phyloP scores from a whole-genome alignment of 108 stramenopile species.

The Mediolabrus comicus region DNA sequence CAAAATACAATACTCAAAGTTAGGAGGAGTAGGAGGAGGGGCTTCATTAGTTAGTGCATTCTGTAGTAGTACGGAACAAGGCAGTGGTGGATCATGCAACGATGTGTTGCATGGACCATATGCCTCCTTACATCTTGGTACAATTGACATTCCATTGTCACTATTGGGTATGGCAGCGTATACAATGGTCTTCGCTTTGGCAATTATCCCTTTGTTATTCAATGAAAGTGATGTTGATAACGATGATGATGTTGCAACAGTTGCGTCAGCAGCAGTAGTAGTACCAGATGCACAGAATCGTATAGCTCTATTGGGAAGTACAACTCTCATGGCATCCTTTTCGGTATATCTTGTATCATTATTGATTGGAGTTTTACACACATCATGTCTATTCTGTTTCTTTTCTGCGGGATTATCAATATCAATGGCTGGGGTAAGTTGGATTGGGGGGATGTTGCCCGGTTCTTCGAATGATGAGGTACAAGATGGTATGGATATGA shows the following conservation, averaged over 20 bases:
- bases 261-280: slow-evolving; percentile 21
- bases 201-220: slow-evolving; percentile 45
- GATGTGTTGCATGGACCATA: slow-evolving; percentile 78
- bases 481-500: background rate
- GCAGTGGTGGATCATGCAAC: slow-evolving; percentile 21
- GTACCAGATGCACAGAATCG: slow-evolving; percentile 44
- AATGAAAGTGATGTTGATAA: slow-evolving; percentile 8
- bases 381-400: slow-evolving; percentile 83
- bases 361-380: slow-evolving; percentile 68
- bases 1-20: slow-evolving; percentile 43
- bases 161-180: slow-evolving; percentile 69
- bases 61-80: slow-evolving; percentile 3
- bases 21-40: background rate
- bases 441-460: slow-evolving; percentile 65
- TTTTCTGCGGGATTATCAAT: slow-evolving; percentile 69
- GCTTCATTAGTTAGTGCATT: slow-evolving; percentile 26
- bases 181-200: slow-evolving; percentile 44
- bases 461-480: background rate
- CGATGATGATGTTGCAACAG: slow-evolving; percentile 11
- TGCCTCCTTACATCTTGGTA: slow-evolving; percentile 53
- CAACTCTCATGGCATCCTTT: slow-evolving; percentile 90
- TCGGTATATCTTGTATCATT: slow-evolving; percentile 83
- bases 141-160: slow-evolving; percentile 60
- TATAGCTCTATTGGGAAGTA: slow-evolving; percentile 59
- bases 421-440: slow-evolving; percentile 53